A percentile compares a stretch with the other conserved stretches of the same genome.
Evolutionary conservation across 768 basidiomycete genomes (phyloP).

Genomic region (Neoboletus magnificus): DNA sequence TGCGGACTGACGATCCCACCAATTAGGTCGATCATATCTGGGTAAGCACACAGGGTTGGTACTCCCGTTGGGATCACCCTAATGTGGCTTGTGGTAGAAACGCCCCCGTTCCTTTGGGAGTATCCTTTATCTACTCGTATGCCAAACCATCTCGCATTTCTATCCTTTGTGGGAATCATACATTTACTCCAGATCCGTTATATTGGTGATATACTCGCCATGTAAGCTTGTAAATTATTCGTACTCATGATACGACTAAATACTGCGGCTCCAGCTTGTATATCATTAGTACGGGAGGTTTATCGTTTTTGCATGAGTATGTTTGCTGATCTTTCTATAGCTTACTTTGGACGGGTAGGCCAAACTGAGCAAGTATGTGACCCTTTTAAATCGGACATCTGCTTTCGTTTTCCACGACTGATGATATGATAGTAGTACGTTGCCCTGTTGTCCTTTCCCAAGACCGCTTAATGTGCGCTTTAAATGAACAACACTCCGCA

Average conservation of each 20-base stretch:
- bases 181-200: slow-evolving; percentile 18
- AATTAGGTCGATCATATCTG: slow-evolving; percentile 19
- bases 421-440: slow-evolving; percentile 7
- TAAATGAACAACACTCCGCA: background rate
- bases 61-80: background rate
- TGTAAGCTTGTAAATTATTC: slow-evolving; percentile 5
- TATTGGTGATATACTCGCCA: slow-evolving; percentile 15
- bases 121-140: slow-evolving; percentile 18
- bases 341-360: slow-evolving; percentile 6
- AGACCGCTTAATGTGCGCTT: background rate
- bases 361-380: slow-evolving; percentile 9
- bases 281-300: background rate
- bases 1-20: background rate
- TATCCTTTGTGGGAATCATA: too few relatives aligned
- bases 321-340: background rate
- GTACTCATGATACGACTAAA: background rate
- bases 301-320: background rate
- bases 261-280: slow-evolving; percentile 2
- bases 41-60: slow-evolving; percentile 3
- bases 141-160: background rate
- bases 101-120: slow-evolving; percentile 10
- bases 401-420: background rate
- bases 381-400: background rate
- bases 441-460: background rate
- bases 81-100: slow-evolving; percentile 1